phyloP scores from a whole-genome alignment of 768 basidiomycete species.

The Albatrellus ellisii region DNA sequence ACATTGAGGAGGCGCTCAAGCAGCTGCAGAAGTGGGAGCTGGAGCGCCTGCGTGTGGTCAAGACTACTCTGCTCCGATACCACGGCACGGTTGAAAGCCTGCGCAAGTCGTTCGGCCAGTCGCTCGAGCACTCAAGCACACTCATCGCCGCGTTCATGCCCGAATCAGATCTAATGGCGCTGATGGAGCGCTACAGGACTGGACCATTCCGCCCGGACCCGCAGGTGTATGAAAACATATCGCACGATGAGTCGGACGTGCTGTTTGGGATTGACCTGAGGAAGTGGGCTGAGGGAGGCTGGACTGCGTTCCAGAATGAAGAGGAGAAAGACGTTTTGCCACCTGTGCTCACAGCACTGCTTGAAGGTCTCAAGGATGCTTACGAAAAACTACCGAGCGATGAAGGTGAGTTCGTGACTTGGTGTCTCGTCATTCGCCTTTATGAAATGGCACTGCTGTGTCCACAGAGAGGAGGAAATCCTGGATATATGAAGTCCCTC shows the following conservation, averaged over 20 bases:
- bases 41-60: constrained; percentile 72
- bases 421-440: background rate
- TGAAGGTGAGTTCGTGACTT: constrained; percentile 37
- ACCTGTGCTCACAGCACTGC: constrained; percentile 54
- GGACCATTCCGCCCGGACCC: constrained; percentile 84
- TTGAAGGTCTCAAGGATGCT: constrained; percentile 47
- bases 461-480: constrained; percentile 68
- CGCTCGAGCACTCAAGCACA: constrained; percentile 57
- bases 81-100: constrained; percentile 68
- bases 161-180: constrained; percentile 71
- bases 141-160: constrained; percentile 79
- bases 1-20: constrained; percentile 74
- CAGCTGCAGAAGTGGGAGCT: constrained; percentile 74
- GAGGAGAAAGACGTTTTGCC: constrained; percentile 55
- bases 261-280: constrained; percentile 87
- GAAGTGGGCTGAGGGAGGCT: constrained; percentile 82
- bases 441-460: constrained; percentile 1
- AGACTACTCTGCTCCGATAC: constrained; percentile 83
- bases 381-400: constrained; percentile 53
- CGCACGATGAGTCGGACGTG: constrained; percentile 74
- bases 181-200: constrained; percentile 88
- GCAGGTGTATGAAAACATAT: constrained; percentile 76
- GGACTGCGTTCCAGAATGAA: constrained; percentile 37
- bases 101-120: constrained; percentile 50
- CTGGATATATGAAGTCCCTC: constrained; percentile 93